A percentile compares a stretch with the other conserved stretches of the same genome.
Evolutionary conservation across 768 basidiomycete species (phyloP).

Genomic region (Leccinum longicurvipes): DNA sequence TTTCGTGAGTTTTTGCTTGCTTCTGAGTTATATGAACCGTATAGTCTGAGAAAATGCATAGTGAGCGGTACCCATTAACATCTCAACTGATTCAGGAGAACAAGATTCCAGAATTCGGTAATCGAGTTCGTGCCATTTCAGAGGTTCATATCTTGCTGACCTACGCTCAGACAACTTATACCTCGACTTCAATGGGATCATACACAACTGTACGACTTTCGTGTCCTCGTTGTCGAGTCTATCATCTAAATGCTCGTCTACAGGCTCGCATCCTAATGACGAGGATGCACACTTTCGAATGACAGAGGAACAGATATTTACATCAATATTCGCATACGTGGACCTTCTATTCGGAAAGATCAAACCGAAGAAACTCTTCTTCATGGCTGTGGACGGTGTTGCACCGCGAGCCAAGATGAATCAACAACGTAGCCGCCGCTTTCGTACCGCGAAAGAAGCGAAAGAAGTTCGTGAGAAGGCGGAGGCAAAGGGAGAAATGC

Average conservation of each 20-base stretch:
- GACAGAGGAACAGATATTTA: slow-evolving; percentile 96
- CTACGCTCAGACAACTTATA: slow-evolving; percentile 72
- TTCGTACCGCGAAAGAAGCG: slow-evolving; percentile 91
- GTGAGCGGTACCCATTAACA: slow-evolving; percentile 96
- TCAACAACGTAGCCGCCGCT: slow-evolving; percentile 91
- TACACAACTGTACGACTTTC: slow-evolving; percentile 66
- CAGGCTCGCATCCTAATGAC: slow-evolving; percentile 94
- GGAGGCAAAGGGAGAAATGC: slow-evolving; percentile 79
- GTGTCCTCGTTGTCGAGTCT: background rate
- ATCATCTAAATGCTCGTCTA: background rate
- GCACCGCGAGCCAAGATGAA: slow-evolving; percentile 99
- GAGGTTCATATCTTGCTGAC: slow-evolving; percentile 7
- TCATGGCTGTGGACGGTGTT: slow-evolving; percentile 98
- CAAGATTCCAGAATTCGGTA: slow-evolving; percentile 97
- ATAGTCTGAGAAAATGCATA: slow-evolving; percentile 31
- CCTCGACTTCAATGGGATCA: slow-evolving; percentile 92
- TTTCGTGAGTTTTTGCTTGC: slow-evolving; percentile 58
- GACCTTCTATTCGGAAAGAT: slow-evolving; percentile 97
- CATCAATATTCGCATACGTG: slow-evolving; percentile 94
- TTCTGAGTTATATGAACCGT: background rate
- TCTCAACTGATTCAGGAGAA: slow-evolving; percentile 98
- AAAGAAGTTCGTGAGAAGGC: slow-evolving; percentile 87
- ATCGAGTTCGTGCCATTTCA: slow-evolving; percentile 15
- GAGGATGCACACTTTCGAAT: slow-evolving; percentile 93
- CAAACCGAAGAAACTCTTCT: slow-evolving; percentile 95